These are phyloP conservation scores for Epicoccum sorghinum DNA, from an alignment of 2,329 filamentous ascomycete species.

Conservation along the genomic window DNA sequence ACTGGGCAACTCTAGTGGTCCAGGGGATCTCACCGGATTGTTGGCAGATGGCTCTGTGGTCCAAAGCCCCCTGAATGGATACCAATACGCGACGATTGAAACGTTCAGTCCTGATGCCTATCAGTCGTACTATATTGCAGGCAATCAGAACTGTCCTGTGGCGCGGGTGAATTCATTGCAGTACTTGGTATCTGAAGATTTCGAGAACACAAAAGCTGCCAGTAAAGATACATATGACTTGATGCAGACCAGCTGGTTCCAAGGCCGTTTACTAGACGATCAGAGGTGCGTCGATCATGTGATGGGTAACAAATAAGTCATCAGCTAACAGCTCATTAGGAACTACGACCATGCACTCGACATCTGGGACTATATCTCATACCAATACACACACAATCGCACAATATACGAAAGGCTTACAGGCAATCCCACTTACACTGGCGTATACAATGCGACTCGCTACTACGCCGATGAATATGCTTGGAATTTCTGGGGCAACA, in stretches of 20 bases:
- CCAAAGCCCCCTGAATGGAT: constrained; percentile 59
- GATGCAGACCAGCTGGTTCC: constrained; percentile 53
- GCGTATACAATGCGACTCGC: constrained; percentile 38
- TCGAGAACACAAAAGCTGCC: constrained; percentile 46
- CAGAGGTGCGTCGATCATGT: constrained; percentile 2
- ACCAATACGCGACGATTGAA: constrained; percentile 62
- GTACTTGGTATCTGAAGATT: constrained; percentile 53
- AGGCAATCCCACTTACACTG: constrained; percentile 32
- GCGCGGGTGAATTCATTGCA: constrained; percentile 46
- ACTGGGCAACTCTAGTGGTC: constrained; percentile 28
- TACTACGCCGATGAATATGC: constrained; percentile 57
- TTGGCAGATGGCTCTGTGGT: constrained; percentile 57
- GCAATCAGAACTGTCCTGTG: constrained; percentile 53
- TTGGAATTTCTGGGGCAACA: constrained; percentile 52
- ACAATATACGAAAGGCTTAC: constrained; percentile 46
- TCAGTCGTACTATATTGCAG: constrained; percentile 57
- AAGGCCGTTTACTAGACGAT: constrained; percentile 27
- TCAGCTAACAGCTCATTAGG: constrained; percentile 37
- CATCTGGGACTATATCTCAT: constrained; percentile 64
- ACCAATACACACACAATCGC: constrained; percentile 59
- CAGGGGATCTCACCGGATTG: constrained; percentile 45
- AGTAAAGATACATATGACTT: constrained; percentile 53
- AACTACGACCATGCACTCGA: constrained; percentile 59
- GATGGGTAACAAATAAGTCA: no score
- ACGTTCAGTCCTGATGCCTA: constrained; percentile 55